phyloP scores from a whole-genome alignment of 2,329 filamentous ascomycete genomes.

The Paraconiothyrium brasiliense region DNA sequence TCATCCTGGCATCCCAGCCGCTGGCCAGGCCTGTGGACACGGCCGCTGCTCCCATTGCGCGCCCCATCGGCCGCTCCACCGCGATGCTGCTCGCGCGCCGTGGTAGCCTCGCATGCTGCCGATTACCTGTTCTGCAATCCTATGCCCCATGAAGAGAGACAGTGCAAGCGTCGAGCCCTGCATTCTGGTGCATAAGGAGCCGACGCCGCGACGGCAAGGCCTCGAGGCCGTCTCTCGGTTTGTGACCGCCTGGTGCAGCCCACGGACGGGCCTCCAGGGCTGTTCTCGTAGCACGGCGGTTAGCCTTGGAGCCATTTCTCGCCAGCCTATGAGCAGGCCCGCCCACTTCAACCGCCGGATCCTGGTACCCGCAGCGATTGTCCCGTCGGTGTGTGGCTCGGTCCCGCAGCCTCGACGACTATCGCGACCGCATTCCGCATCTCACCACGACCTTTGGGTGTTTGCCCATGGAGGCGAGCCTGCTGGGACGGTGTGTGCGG shows the following conservation, averaged over 20 bases:
- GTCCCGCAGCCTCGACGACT: slow-evolving; percentile 21
- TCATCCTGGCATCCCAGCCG: slow-evolving; percentile 32
- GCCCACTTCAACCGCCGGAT: slow-evolving; percentile 15
- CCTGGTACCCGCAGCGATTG: slow-evolving; percentile 30
- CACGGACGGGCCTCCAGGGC: slow-evolving; percentile 19
- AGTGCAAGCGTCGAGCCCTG: slow-evolving; percentile 2
- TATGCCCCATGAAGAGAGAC: neutral
- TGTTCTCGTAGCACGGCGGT: slow-evolving; percentile 36
- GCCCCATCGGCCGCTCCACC: slow-evolving; percentile 9
- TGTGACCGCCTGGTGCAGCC: slow-evolving; percentile 36
- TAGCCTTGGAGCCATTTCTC: slow-evolving; percentile 23
- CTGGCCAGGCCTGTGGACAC: slow-evolving; percentile 34
- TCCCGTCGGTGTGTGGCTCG: slow-evolving; percentile 28
- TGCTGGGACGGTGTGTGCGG: too few species aligned
- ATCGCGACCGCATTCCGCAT: slow-evolving; percentile 5
- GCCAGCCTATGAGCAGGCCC: slow-evolving; percentile 37
- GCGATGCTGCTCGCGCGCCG: neutral
- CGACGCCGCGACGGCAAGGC: slow-evolving; percentile 19
- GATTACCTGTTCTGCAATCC: neutral
- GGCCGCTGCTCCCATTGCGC: slow-evolving; percentile 25
- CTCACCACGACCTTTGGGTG: slow-evolving; percentile 1
- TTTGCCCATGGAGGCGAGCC: slow-evolving; percentile 12
- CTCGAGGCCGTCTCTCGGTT: slow-evolving; percentile 22
- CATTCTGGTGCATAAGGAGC: slow-evolving; percentile 16
- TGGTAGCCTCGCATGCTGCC: neutral